phyloP scores from a whole-genome alignment of 495 filamentous ascomycete genomes.

The Tuber brumale region DNA sequence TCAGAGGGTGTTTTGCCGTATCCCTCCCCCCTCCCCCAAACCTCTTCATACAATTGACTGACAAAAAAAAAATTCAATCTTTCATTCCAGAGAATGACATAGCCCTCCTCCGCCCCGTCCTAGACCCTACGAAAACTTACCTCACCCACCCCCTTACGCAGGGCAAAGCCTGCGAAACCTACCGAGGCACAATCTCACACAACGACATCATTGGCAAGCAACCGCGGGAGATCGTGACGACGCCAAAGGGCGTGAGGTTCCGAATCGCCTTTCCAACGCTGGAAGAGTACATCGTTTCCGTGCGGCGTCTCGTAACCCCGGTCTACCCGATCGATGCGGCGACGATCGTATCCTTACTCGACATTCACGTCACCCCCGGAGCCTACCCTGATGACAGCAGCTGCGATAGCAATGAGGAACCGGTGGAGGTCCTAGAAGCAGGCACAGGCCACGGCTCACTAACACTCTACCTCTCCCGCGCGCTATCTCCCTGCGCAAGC shows the following conservation, averaged over 20 bases:
- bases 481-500: constrained; percentile 53
- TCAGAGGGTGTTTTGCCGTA: constrained; percentile 26
- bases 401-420: constrained; percentile 9
- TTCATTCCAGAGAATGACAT: constrained; percentile 52
- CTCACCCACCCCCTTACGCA: constrained; percentile 50
- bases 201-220: constrained; percentile 58
- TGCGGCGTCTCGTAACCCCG: constrained; percentile 63
- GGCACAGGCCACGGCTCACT: constrained; percentile 74
- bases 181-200: constrained; percentile 52
- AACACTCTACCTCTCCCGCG: constrained; percentile 65
- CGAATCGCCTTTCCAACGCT: constrained; percentile 59
- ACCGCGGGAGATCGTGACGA: constrained; percentile 52
- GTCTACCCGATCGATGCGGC: constrained; percentile 68
- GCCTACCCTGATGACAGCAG: constrained; percentile 11
- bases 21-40: not conserved
- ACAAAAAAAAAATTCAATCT: not conserved
- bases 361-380: constrained; percentile 55
- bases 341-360: constrained; percentile 65
- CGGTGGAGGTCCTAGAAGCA: constrained; percentile 69
- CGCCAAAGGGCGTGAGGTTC: constrained; percentile 50
- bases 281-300: constrained; percentile 62
- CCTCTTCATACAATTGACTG: not conserved
- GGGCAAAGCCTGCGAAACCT: constrained; percentile 47
- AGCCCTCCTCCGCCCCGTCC: constrained; percentile 47
- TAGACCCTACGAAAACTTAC: constrained; percentile 46